Conservation (phyloP, 495 filamentous ascomycete species). For the Geopyxis carbonaria region DNA sequence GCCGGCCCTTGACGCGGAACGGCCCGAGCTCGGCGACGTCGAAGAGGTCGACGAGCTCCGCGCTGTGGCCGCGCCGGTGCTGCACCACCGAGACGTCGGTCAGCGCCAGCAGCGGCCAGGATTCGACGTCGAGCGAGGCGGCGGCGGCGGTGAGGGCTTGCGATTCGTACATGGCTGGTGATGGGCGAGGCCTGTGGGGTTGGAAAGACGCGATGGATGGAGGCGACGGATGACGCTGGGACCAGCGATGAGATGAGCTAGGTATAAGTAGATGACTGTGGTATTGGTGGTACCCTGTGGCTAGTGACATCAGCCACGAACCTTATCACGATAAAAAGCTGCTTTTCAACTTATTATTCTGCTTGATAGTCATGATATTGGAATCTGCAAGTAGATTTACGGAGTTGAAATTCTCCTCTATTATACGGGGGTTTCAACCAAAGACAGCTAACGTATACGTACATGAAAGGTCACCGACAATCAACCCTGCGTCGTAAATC, state of each 20-base stretch:
- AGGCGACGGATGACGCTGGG: background rate
- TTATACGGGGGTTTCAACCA: too few relatives aligned
- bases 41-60: constrained; percentile 12
- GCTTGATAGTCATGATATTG: too few relatives aligned
- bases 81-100: constrained; percentile 10
- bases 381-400: too few relatives aligned
- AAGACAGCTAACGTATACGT: too few relatives aligned
- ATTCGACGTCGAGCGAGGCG: constrained; percentile 2
- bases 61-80: constrained; percentile 1
- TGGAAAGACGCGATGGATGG: background rate
- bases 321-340: too few relatives aligned
- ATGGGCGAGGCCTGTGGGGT: background rate
- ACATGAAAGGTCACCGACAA: too few relatives aligned
- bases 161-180: constrained; percentile 10
- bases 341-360: too few relatives aligned
- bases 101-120: constrained; percentile 17
- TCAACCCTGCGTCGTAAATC: too few relatives aligned
- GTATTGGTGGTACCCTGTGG: too few relatives aligned
- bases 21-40: constrained; percentile 16
- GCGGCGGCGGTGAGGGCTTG: constrained; percentile 4
- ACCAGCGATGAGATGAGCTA: constrained; percentile 1
- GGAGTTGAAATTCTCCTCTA: too few relatives aligned
- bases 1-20: constrained; percentile 9
- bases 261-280: too few relatives aligned
- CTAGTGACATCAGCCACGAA: too few relatives aligned